A percentile compares a stretch with the other conserved stretches of the same genome.
These are phyloP conservation scores for Falciphora oryzae DNA, from an alignment of 2,329 filamentous ascomycete genomes.

Conservation along the genomic window DNA sequence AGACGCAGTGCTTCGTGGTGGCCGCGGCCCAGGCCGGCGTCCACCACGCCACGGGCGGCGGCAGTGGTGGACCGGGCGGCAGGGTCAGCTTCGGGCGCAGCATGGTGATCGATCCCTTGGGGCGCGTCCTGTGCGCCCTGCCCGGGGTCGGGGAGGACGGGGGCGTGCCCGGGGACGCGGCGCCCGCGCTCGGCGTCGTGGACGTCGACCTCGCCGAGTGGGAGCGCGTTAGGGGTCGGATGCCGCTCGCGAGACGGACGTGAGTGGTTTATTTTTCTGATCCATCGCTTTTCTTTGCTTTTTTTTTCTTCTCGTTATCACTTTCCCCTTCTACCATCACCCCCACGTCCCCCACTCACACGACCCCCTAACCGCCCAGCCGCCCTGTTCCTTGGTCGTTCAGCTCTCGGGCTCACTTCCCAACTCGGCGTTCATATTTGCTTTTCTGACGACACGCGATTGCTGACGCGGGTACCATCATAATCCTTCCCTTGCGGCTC, in stretches of 20 bases:
- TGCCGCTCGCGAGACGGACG: slow-evolving; percentile 48
- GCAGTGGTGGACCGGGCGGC: slow-evolving; percentile 12
- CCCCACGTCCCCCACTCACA: background rate
- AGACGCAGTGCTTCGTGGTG: slow-evolving; percentile 81
- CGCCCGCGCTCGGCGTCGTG: slow-evolving; percentile 48
- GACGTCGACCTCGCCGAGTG: slow-evolving; percentile 45
- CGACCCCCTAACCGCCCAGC: background rate
- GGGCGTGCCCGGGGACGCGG: slow-evolving; percentile 28
- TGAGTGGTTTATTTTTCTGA: slow-evolving; percentile 29
- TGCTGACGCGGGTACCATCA: background rate
- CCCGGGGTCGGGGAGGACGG: slow-evolving; percentile 44
- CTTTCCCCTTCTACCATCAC: background rate
- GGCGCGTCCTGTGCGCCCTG: slow-evolving; percentile 62
- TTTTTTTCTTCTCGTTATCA: background rate
- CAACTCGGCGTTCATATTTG: background rate
- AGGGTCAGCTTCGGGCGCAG: slow-evolving; percentile 80
- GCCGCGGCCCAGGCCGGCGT: slow-evolving; percentile 76
- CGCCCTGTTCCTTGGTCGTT: background rate
- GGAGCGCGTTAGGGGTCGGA: slow-evolving; percentile 42
- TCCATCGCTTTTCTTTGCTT: background rate
- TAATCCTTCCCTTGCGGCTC: background rate
- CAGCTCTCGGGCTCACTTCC: background rate
- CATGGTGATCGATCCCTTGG: slow-evolving; percentile 85
- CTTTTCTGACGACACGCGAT: slow-evolving; percentile 1
- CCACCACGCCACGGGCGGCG: slow-evolving; percentile 41